These are phyloP conservation scores for Ustilago hordei DNA, from an alignment of 1,284 basidiomycete genomes.

Conservation along the genomic window DNA sequence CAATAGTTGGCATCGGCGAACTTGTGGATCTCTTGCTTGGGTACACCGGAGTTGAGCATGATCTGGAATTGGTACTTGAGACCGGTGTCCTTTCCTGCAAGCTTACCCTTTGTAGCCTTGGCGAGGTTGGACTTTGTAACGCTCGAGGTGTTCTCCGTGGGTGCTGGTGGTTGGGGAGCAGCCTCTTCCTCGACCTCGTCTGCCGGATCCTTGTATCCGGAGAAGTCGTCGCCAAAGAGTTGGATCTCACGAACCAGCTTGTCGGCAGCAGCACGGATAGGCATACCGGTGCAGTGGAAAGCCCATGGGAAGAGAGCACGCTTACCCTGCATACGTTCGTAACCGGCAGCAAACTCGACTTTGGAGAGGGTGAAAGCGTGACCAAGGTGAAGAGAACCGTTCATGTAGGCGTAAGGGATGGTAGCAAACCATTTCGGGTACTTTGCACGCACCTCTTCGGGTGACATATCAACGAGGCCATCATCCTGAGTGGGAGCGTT, in stretches of 20 bases:
- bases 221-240: constrained; percentile 91
- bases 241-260: constrained; percentile 98
- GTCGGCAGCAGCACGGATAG: constrained; percentile 97
- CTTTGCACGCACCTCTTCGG: constrained; percentile 73
- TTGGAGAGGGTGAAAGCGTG: constrained; percentile 99
- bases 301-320: constrained; percentile 91
- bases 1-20: constrained; percentile 94
- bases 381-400: constrained; percentile 94
- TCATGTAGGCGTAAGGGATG: constrained; percentile 91
- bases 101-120: constrained; percentile 96
- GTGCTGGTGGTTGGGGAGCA: constrained; percentile 41
- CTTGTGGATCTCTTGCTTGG: constrained; percentile 88
- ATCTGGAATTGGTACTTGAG: constrained; percentile 99
- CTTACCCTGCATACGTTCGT: constrained; percentile 94
- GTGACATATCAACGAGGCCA: constrained; percentile 55
- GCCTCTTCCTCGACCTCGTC: constrained; percentile 72
- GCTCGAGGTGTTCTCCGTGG: constrained; percentile 49
- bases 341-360: constrained; percentile 96
- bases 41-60: constrained; percentile 86
- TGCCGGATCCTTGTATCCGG: constrained; percentile 74
- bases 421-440: constrained; percentile 97
- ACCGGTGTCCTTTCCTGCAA: constrained; percentile 91
- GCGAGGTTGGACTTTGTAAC: constrained; percentile 60
- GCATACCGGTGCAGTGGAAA: constrained; percentile 97
- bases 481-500: constrained; percentile 76